phyloP scores from a whole-genome alignment of 2,329 filamentous ascomycete genomes.

The Ustilaginoidea virens region DNA sequence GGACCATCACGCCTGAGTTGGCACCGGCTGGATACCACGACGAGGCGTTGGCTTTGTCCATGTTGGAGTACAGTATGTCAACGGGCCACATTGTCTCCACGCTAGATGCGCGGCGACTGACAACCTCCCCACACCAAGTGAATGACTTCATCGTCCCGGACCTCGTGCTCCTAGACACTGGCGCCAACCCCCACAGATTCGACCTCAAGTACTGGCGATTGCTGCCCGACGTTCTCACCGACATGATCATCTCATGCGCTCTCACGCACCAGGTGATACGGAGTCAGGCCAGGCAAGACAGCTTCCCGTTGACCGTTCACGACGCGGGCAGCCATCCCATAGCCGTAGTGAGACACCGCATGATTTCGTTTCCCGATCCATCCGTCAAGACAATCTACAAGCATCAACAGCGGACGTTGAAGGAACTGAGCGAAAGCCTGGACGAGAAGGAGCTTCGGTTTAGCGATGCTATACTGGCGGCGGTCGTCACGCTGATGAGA shows the following conservation, averaged over 20 bases:
- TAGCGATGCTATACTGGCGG: conserved; percentile 3
- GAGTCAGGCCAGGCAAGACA: conserved; percentile 1
- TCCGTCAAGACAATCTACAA: conserved; percentile 4
- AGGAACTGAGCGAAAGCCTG: conserved; percentile 3
- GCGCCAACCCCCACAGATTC: conserved; percentile 3
- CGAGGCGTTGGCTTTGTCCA: conserved; percentile 4
- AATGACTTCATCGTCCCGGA: conserved; percentile 3
- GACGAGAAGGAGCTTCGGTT: conserved; percentile 3
- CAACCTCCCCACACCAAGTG: too few species aligned
- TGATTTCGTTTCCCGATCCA: conserved; percentile 3
- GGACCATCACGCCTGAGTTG: too few species aligned
- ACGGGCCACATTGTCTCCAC: too few species aligned
- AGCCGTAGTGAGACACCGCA: not conserved
- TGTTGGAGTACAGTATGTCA: conserved; percentile 5
- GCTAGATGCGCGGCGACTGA: too few species aligned
- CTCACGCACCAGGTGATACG: conserved; percentile 5
- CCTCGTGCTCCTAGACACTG: conserved; percentile 7
- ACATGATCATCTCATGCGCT: conserved; percentile 4
- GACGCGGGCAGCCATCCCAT: not conserved
- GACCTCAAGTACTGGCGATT: conserved; percentile 4
- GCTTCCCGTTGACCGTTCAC: not conserved
- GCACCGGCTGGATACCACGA: conserved; percentile 1
- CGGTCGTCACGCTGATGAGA: conserved; percentile 3
- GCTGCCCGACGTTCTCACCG: conserved; percentile 5
- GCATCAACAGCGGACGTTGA: conserved; percentile 3